Evolutionary conservation across 139 green algal species (phyloP).

Genomic region (Chlamydomonas sphaeroides): DNA sequence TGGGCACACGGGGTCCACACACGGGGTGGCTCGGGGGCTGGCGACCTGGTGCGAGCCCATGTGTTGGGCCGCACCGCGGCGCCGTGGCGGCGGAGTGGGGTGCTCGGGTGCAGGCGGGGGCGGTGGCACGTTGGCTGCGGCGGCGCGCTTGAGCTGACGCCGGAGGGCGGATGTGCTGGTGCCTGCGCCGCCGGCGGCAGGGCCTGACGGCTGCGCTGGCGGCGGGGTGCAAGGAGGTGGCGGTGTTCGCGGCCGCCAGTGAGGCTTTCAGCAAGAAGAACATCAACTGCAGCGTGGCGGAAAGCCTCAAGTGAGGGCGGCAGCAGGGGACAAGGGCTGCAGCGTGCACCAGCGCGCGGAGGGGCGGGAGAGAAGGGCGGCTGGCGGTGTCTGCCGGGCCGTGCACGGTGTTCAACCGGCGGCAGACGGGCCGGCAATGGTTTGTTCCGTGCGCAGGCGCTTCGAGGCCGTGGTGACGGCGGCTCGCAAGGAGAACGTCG

Average conservation of each 20-base stretch:
- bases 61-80: background rate
- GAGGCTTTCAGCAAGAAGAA: slow-evolving; percentile 90
- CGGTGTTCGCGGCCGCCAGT: slow-evolving; percentile 86
- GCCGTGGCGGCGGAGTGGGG: background rate
- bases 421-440: no score
- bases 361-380: background rate
- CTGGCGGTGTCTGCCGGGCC: background rate
- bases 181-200: slow-evolving; percentile 58
- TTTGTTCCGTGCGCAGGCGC: slow-evolving; percentile 59
- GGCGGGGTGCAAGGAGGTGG: slow-evolving; percentile 86
- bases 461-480: slow-evolving; percentile 68
- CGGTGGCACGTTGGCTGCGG: no score
- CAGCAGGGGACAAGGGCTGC: no score
- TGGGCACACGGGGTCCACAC: no score
- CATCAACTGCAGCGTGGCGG: slow-evolving; percentile 85
- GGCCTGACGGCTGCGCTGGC: slow-evolving; percentile 81
- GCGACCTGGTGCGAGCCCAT: no score
- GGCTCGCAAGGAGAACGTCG: slow-evolving; percentile 64
- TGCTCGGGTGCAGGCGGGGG: background rate
- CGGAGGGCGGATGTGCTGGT: no score
- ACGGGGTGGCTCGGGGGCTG: no score
- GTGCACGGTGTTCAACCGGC: no score
- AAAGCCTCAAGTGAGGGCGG: slow-evolving; percentile 51
- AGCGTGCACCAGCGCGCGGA: background rate
- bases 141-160: no score